These are phyloP conservation scores for Aciculosporium take DNA, from an alignment of 2,329 filamentous ascomycete genomes.

Conservation along the genomic window DNA sequence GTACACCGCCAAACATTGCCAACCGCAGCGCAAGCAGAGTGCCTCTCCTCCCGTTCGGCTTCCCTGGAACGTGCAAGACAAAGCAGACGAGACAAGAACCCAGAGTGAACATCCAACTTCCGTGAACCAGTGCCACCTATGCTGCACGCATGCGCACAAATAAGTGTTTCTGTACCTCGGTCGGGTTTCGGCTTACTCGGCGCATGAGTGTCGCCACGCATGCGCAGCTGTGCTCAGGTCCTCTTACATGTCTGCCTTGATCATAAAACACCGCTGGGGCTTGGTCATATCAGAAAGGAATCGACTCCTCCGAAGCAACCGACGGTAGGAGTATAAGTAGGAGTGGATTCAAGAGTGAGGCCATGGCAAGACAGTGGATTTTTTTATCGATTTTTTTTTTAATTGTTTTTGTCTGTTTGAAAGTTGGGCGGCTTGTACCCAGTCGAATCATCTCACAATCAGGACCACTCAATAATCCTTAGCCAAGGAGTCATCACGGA, in stretches of 20 bases:
- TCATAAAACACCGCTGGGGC: background rate
- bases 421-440: conserved; percentile 1
- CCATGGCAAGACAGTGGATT: background rate
- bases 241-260: background rate
- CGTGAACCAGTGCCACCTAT: background rate
- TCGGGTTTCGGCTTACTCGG: background rate
- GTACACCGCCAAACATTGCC: background rate
- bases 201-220: background rate
- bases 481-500: conserved; percentile 2
- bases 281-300: background rate
- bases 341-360: background rate
- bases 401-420: background rate
- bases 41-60: background rate
- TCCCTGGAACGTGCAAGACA: background rate
- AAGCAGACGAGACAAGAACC: too few relatives aligned
- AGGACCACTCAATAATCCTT: background rate
- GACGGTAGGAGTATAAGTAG: background rate
- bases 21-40: background rate
- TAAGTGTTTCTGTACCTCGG: background rate
- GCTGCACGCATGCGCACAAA: background rate
- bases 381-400: too few relatives aligned
- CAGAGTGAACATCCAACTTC: background rate
- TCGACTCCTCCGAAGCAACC: background rate
- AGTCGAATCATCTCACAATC: background rate
- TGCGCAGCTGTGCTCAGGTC: background rate